These are phyloP conservation scores for Pedinophyceae sp. DNA, from an alignment of 139 green algal species.

Conservation along the genomic window DNA sequence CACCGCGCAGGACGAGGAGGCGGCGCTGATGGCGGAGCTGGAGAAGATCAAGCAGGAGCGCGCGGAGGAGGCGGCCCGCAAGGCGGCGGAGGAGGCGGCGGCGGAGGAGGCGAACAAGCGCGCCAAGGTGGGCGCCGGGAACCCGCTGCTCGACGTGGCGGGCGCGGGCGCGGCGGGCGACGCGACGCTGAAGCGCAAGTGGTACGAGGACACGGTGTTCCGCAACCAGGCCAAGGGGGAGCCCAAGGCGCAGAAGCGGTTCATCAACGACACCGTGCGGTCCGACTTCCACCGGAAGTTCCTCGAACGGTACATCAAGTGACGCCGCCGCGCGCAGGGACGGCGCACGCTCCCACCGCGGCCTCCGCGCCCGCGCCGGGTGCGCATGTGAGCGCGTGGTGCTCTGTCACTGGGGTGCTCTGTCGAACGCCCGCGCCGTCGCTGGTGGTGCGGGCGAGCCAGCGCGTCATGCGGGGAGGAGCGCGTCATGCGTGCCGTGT, in stretches of 20 bases:
- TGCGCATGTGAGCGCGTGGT: too few relatives aligned
- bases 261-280: conserved; percentile 98
- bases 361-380: too few relatives aligned
- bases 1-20: conserved; percentile 63
- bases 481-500: too few relatives aligned
- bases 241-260: conserved; percentile 75
- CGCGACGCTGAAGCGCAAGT: conserved; percentile 24
- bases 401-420: too few relatives aligned
- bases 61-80: conserved; percentile 40
- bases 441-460: too few relatives aligned
- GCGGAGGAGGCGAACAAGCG: conserved; percentile 34
- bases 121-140: conserved; percentile 60
- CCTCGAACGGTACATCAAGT: conserved; percentile 85
- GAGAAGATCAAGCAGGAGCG: conserved; percentile 85
- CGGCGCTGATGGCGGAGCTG: conserved; percentile 82
- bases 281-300: conserved; percentile 93
- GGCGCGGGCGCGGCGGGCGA: conserved; percentile 7
- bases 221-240: conserved; percentile 74
- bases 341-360: too few relatives aligned
- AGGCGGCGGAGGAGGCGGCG: conserved; percentile 32
- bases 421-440: too few relatives aligned
- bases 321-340: too few relatives aligned
- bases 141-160: conserved; percentile 64
- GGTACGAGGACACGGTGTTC: conserved; percentile 99
- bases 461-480: too few relatives aligned